Evolutionary conservation across 305 asterid genomes (phyloP), one percentile per base, ranked within the genome.

Genomic region (Fraxinus velutina): DNA sequence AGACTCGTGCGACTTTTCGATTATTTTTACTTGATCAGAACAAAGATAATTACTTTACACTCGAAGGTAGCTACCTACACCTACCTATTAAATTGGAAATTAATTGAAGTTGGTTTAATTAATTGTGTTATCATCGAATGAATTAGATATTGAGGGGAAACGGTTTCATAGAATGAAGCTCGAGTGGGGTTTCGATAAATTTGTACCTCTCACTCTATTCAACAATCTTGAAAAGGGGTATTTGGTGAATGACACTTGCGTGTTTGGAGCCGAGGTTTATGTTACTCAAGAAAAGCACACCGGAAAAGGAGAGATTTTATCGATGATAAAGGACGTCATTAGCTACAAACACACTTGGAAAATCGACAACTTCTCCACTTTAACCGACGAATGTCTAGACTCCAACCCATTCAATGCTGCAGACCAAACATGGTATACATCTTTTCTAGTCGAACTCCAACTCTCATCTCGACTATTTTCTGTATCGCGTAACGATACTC

Each of bases 191-290:
- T 91, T 90, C 79, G 92, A 92, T 68, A 78, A 85, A 76, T 88
- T 91, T 86, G 79, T 91, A 27, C 87, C 92, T 73, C 89, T 88
- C 13, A 42, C 82, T 3, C 66, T 81, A 52, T 88, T 91, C 77
- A 89, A 84, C 42, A 87, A 92, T 79, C 78, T 87, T 24, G 76
- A 68, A 70, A 89, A 88, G 13, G 97, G 93, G 17, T 92, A 91
- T 84, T 82, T 91, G 47, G 84, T 88, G 0, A 64, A 89, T 2
- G 93, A 91, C 82, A 86, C 73, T 1, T 90, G 92, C 47, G 89
- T 89, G 15, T 88, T 90, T 77, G 97, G 93, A 55, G 92, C 91
- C n/a, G 96, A 92, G 75, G 88, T 91, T 30, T 91, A 89, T 33
- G 86, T 91, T 17, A 74, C 84, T 75, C 88, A 73, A 32, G 90